These are phyloP conservation scores for Bipolaris oryzae DNA, from an alignment of 2,329 filamentous ascomycete species.

Conservation along the genomic window DNA sequence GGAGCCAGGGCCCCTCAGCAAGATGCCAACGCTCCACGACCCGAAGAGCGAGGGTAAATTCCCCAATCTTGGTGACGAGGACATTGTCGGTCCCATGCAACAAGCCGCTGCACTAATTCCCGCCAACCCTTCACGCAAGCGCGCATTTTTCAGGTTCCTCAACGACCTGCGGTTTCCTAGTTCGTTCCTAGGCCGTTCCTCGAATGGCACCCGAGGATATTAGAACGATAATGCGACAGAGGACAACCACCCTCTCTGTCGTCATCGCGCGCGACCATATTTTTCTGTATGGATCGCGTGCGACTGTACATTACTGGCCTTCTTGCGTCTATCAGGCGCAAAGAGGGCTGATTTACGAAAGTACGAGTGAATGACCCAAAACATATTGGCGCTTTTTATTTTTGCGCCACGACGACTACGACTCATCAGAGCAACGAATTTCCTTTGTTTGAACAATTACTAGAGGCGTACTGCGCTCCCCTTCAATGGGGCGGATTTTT, in stretches of 20 bases:
- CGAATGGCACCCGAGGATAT: slow-evolving; percentile 35
- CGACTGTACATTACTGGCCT: slow-evolving; percentile 40
- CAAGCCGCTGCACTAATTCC: slow-evolving; percentile 44
- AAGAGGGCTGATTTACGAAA: slow-evolving; percentile 37
- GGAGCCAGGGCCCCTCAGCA: slow-evolving; percentile 63
- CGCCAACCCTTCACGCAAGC: slow-evolving; percentile 45
- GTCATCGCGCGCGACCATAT: slow-evolving; percentile 40
- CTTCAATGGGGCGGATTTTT: slow-evolving; percentile 28
- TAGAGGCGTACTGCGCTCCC: slow-evolving; percentile 32
- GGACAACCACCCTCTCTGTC: slow-evolving; percentile 25
- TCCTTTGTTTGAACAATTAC: slow-evolving; percentile 38
- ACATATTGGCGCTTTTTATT: slow-evolving; percentile 32
- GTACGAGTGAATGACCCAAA: slow-evolving; percentile 48
- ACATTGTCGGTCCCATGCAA: slow-evolving; percentile 89
- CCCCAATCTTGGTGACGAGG: slow-evolving; percentile 83
- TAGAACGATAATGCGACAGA: slow-evolving; percentile 17
- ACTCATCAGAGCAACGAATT: slow-evolving; percentile 43
- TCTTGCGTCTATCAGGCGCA: slow-evolving; percentile 12
- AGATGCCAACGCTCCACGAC: slow-evolving; percentile 72
- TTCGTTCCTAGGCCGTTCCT: slow-evolving; percentile 41
- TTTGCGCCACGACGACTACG: slow-evolving; percentile 39
- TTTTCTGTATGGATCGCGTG: slow-evolving; percentile 24
- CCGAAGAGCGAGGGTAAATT: slow-evolving; percentile 77
- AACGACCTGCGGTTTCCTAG: slow-evolving; percentile 46
- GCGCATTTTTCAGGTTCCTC: slow-evolving; percentile 48